These are phyloP conservation scores for Agrostemma githago DNA, from an alignment of 148 eudicot genomes.

Conservation along the genomic window DNA sequence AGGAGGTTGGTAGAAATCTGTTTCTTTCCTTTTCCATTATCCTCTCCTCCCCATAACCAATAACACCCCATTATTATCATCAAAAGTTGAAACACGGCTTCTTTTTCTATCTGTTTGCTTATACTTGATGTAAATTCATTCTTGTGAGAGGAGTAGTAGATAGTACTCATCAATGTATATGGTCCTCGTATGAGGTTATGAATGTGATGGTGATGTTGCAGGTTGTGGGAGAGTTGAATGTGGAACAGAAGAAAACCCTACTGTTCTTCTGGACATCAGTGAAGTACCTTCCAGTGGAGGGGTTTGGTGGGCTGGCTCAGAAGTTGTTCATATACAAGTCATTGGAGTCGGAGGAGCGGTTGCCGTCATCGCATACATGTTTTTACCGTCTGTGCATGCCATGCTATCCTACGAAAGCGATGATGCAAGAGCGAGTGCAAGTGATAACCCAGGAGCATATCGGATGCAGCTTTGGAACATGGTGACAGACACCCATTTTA, in stretches of 20 bases:
- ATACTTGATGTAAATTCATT: not conserved
- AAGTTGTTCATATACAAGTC: constrained; percentile 55
- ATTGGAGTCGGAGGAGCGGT: constrained; percentile 37
- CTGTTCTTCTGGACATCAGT: constrained; percentile 97
- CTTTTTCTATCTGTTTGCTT: not conserved
- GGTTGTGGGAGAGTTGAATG: constrained; percentile 57
- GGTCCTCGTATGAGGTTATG: not conserved
- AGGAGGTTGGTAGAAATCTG: too few species aligned
- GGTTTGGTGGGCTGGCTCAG: constrained; percentile 77
- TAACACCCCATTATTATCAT: too few species aligned
- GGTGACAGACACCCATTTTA: constrained; percentile 30
- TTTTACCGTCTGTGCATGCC: constrained; percentile 72
- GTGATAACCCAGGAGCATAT: constrained; percentile 76
- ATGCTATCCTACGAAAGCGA: constrained; percentile 39
- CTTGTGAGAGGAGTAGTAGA: not conserved
- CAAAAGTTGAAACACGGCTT: too few species aligned
- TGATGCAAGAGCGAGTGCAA: constrained; percentile 59
- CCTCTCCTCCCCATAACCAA: too few species aligned
- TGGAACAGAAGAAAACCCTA: constrained; percentile 62
- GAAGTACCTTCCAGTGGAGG: constrained; percentile 73
- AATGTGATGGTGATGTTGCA: constrained; percentile 22
- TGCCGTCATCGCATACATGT: constrained; percentile 94
- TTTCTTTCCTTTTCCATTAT: too few species aligned
- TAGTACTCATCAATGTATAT: not conserved
- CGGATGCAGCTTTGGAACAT: constrained; percentile 88